A percentile compares a stretch with the other conserved stretches of the same genome.
Conservation (phyloP, 2,329 filamentous ascomycete species). For the Nothophoma quercina region DNA sequence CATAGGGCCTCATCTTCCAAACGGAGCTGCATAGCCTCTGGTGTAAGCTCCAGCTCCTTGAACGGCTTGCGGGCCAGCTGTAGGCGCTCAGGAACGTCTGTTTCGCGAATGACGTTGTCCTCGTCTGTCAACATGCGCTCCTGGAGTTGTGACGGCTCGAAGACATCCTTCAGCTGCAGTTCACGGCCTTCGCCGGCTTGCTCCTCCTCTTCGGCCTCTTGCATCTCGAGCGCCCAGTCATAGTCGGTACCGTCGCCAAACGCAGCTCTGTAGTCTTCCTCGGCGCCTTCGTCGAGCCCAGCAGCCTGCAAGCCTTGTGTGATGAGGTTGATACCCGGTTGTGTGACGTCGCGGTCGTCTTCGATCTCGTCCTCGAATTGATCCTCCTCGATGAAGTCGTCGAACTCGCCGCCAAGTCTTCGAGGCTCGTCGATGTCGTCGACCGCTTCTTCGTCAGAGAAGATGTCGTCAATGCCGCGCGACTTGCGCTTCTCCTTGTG, state of each 20-base stretch:
- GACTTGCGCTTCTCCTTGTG: conserved; percentile 73
- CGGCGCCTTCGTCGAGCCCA: conserved; percentile 87
- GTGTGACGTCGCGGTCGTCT: conserved; percentile 82
- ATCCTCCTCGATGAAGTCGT: conserved; percentile 95
- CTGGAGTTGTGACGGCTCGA: conserved; percentile 92
- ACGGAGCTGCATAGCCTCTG: conserved; percentile 70
- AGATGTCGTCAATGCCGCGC: conserved; percentile 87
- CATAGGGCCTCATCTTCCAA: conserved; percentile 87
- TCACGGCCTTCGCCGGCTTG: conserved; percentile 80
- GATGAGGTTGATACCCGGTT: conserved; percentile 74
- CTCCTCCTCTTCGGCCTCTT: conserved; percentile 82
- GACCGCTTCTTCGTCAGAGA: conserved; percentile 89
- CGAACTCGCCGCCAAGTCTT: conserved; percentile 49
- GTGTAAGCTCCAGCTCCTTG: conserved; percentile 78
- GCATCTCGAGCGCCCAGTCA: conserved; percentile 88
- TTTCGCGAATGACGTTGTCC: conserved; percentile 87
- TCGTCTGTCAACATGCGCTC: conserved; percentile 96
- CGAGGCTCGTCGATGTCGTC: conserved; percentile 57
- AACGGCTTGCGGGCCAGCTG: conserved; percentile 91
- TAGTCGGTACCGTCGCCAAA: conserved; percentile 97
- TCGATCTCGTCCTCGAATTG: conserved; percentile 84
- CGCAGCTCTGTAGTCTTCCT: conserved; percentile 95
- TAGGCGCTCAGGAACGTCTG: conserved; percentile 92
- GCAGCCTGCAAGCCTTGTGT: conserved; percentile 78
- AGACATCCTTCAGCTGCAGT: conserved; percentile 95